Percentiles rank a stretch among this genome's conserved stretches.
Conservation (phyloP, 23 red algal genomes). For the Gracilaria vermiculophylla region DNA sequence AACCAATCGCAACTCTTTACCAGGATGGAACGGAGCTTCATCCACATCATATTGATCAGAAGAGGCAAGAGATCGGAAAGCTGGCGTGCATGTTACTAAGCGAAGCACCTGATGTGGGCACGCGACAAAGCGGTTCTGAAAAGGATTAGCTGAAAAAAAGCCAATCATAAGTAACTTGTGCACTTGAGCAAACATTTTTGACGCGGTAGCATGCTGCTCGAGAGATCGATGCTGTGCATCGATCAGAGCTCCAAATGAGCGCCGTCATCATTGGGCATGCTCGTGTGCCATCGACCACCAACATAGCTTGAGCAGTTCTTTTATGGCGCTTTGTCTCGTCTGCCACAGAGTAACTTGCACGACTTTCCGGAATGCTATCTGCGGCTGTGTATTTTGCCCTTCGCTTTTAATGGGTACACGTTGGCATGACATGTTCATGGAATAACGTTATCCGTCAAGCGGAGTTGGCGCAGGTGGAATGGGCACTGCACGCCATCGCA, state of each 20-base stretch:
- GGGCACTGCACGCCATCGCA: background rate
- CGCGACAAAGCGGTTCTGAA: background rate
- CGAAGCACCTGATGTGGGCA: background rate
- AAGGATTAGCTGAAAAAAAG: background rate
- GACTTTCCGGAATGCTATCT: background rate
- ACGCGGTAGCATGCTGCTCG: too few species aligned
- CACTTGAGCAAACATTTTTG: too few species aligned
- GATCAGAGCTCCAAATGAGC: too few species aligned
- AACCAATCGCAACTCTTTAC: slow-evolving; percentile 10
- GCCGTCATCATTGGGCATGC: too few species aligned
- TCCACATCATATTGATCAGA: slow-evolving; percentile 9
- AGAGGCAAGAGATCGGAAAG: slow-evolving; percentile 49
- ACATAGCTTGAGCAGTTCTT: too few species aligned
- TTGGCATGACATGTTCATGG: background rate
- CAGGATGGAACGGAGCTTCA: background rate
- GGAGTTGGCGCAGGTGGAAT: background rate
- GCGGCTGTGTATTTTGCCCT: background rate
- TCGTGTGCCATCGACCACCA: too few species aligned
- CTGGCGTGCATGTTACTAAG: slow-evolving; percentile 31
- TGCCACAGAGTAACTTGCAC: background rate
- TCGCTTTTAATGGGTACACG: background rate
- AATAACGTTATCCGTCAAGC: background rate
- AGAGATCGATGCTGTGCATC: too few species aligned
- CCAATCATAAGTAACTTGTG: too few species aligned
- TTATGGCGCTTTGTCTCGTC: background rate